phyloP scores from a whole-genome alignment of 345 rosid species.

The Ceriops zippeliana region DNA sequence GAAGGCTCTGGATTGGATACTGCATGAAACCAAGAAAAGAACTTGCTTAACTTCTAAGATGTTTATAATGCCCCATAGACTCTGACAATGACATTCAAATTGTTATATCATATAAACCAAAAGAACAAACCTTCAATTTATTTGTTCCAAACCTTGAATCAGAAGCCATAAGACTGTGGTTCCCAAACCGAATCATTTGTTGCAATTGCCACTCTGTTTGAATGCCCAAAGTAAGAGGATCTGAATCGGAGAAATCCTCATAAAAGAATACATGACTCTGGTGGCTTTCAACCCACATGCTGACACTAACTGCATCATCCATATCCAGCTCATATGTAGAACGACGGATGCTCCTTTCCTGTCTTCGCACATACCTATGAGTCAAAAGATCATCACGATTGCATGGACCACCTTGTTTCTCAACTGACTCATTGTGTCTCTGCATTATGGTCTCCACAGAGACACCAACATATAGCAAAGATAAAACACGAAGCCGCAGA shows the following conservation, averaged over 20 bases:
- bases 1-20: slow-evolving; percentile 85
- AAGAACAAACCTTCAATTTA: slow-evolving; percentile 73
- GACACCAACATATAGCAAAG: slow-evolving; percentile 83
- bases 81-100: slow-evolving; percentile 1
- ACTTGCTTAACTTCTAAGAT: slow-evolving; percentile 27
- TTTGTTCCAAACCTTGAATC: slow-evolving; percentile 90
- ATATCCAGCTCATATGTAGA: slow-evolving; percentile 72
- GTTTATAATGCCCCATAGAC: slow-evolving; percentile 7
- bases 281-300: slow-evolving; percentile 88
- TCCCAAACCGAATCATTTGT: slow-evolving; percentile 94
- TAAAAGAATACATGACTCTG: slow-evolving; percentile 69
- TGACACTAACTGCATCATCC: slow-evolving; percentile 71
- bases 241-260: slow-evolving; percentile 69
- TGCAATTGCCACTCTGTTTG: slow-evolving; percentile 99
- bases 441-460: slow-evolving; percentile 98
- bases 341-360: slow-evolving; percentile 87
- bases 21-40: slow-evolving; percentile 31
- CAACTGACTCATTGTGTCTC: slow-evolving; percentile 88
- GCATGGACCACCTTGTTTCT: slow-evolving; percentile 80
- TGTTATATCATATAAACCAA: slow-evolving; percentile 5
- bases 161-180: slow-evolving; percentile 74
- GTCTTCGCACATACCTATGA: slow-evolving; percentile 86
- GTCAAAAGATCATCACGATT: slow-evolving; percentile 88
- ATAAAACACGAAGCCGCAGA: slow-evolving; percentile 82
- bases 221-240: slow-evolving; percentile 73